Evolutionary conservation across 2,329 filamentous ascomycete genomes (phyloP).

Genomic region (Elsinoe necatrix): DNA sequence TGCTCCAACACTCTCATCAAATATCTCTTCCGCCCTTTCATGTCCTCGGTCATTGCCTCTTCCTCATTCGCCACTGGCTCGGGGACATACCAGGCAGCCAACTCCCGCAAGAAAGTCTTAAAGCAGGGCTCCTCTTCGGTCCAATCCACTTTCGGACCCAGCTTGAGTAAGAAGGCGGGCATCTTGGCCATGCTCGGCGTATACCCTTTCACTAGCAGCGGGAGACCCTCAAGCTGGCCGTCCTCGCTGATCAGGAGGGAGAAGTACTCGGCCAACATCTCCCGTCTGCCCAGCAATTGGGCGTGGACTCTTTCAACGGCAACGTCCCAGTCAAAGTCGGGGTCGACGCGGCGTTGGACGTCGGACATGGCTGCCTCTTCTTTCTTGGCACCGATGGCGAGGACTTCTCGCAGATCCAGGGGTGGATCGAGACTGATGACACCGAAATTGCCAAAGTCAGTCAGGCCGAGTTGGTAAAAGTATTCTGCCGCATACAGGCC

Average conservation of each 20-base stretch:
- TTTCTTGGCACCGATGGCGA: constrained; percentile 63
- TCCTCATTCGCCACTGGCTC: constrained; percentile 50
- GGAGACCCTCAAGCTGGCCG: constrained; percentile 70
- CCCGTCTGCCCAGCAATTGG: constrained; percentile 64
- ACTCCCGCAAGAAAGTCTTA: constrained; percentile 69
- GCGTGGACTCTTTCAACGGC: constrained; percentile 57
- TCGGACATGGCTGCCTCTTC: constrained; percentile 41
- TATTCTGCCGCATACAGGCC: constrained; percentile 76
- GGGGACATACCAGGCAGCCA: constrained; percentile 84
- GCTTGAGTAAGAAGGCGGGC: constrained; percentile 74
- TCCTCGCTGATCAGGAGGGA: constrained; percentile 69
- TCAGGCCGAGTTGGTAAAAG: constrained; percentile 91
- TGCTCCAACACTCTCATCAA: constrained; percentile 73
- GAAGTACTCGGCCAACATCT: constrained; percentile 93
- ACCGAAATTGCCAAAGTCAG: constrained; percentile 94
- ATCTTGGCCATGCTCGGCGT: constrained; percentile 78
- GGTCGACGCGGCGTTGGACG: constrained; percentile 28
- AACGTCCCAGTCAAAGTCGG: constrained; percentile 57
- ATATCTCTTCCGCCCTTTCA: constrained; percentile 51
- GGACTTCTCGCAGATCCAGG: constrained; percentile 60
- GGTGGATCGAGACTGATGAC: constrained; percentile 70
- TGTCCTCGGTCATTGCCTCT: constrained; percentile 29
- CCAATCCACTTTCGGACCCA: constrained; percentile 88
- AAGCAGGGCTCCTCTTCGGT: constrained; percentile 77
- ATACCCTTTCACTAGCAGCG: constrained; percentile 82